phyloP scores from a whole-genome alignment of 2,329 filamentous ascomycete genomes.

The Penicillium sp. region DNA sequence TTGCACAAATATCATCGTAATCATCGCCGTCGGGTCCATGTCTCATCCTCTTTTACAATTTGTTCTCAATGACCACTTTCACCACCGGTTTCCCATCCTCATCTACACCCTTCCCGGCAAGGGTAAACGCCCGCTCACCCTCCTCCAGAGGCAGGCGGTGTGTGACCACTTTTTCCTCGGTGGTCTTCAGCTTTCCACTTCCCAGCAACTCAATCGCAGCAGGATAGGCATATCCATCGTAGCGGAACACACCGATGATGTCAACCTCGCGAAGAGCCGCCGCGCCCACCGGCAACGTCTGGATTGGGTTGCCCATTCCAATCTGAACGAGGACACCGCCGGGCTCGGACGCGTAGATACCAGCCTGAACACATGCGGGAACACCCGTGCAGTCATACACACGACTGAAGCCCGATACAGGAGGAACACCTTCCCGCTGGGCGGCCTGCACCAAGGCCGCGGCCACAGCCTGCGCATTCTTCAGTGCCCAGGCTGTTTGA shows the following conservation, averaged over 20 bases:
- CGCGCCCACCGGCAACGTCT: constrained; percentile 49
- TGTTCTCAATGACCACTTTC: constrained; percentile 46
- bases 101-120: constrained; percentile 48
- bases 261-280: constrained; percentile 53
- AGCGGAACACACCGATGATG: constrained; percentile 53
- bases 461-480: constrained; percentile 35
- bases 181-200: constrained; percentile 44
- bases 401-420: constrained; percentile 34
- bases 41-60: constrained; percentile 6
- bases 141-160: constrained; percentile 46
- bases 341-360: constrained; percentile 41
- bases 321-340: constrained; percentile 51
- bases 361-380: constrained; percentile 41
- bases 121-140: constrained; percentile 47
- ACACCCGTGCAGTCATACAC: constrained; percentile 45
- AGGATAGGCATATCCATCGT: constrained; percentile 49
- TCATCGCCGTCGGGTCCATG: neutral
- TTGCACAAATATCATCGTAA: constrained; percentile 6
- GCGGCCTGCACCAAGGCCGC: constrained; percentile 23
- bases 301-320: constrained; percentile 52
- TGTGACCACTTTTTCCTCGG: constrained; percentile 49
- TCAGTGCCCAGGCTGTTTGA: constrained; percentile 28
- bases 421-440: constrained; percentile 10
- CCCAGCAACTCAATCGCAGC: constrained; percentile 50
- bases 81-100: constrained; percentile 48